Evolutionary conservation across 83 land plant species (phyloP), one percentile per base, ranked within the genome.

Genomic region (Thuja plicata): DNA sequence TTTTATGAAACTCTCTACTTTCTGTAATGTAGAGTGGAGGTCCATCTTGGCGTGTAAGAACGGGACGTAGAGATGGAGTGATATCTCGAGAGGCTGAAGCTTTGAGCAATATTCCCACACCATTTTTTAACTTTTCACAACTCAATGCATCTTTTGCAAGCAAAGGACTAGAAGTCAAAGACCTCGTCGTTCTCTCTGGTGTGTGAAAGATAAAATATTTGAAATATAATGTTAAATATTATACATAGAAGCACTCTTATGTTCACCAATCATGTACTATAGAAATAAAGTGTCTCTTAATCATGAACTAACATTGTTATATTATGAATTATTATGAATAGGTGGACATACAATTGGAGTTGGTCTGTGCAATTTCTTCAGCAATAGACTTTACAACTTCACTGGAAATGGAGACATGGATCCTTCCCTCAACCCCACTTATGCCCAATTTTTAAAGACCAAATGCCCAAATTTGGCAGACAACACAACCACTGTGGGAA

Each of bases 281-380:
- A 12, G 54, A 50, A 50, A 50, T 12, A 50, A 11, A 50, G 12
- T 11, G 13, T 50, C 54, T 50, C 54, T 12, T 12, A 50, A 19
- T 57, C 24, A 3, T 19, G 3, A 17, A 3, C 24, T 57, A 3
- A 17, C 6, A 57, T 57, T 15, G 24, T 57, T 17, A 57, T 5
- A 17, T 57, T 3, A 57, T 57, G 19, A 17, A 13, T 57, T 5
- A 37, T 41, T 1, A 1, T 38, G 19, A 88, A 57, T 84, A 93
- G 95, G 96, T 34, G 96, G 91, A 13, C 95, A 95, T 60, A 91
- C 95, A 0, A 92, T 95, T 60, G 96, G 96, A 45, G 46, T 85
- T 0, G 93, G 87, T 0, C 94, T 89, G 52, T 94, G 95, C 86
- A n/a, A 35, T 37, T 48, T 71, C 10, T 88, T 95, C 89, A 48